Percentiles rank a stretch among this genome's conserved stretches.
These are phyloP conservation scores for Ogataea naganishii DNA, from an alignment of 805 yeast species.

Conservation along the genomic window DNA sequence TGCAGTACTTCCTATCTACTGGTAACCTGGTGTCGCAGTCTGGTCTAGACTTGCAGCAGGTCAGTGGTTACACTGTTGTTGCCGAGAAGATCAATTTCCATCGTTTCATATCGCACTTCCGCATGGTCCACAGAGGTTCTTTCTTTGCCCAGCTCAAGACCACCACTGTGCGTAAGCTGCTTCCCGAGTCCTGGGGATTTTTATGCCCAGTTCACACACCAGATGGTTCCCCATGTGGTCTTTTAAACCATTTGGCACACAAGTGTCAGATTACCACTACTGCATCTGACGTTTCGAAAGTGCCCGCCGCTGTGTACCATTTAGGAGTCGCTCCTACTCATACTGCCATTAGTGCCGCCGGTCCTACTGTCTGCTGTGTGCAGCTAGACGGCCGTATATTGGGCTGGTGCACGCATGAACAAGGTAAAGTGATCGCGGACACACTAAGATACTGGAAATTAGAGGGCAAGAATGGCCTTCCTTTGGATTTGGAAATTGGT, in stretches of 20 bases:
- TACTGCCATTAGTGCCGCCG: slow-evolving; percentile 60
- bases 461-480: slow-evolving; percentile 68
- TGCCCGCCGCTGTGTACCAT: slow-evolving; percentile 56
- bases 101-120: slow-evolving; percentile 94
- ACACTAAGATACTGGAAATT: slow-evolving; percentile 91
- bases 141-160: slow-evolving; percentile 97
- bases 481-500: slow-evolving; percentile 84
- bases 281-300: slow-evolving; percentile 62
- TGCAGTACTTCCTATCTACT: slow-evolving; percentile 90
- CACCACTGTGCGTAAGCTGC: slow-evolving; percentile 89
- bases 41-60: slow-evolving; percentile 96
- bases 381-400: slow-evolving; percentile 88
- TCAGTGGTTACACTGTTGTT: slow-evolving; percentile 95
- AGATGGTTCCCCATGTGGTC: slow-evolving; percentile 99
- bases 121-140: slow-evolving; percentile 99
- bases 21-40: slow-evolving; percentile 97
- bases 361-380: slow-evolving; percentile 82
- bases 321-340: slow-evolving; percentile 81
- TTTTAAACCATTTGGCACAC: slow-evolving; percentile 92
- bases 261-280: slow-evolving; percentile 82
- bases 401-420: slow-evolving; percentile 91
- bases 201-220: slow-evolving; percentile 99
- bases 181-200: slow-evolving; percentile 99
- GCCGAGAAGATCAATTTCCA: slow-evolving; percentile 97
- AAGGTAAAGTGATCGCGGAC: slow-evolving; percentile 80